These are phyloP conservation scores for Trichocomaceae sp. DNA, from an alignment of 2,329 filamentous ascomycete genomes.

Conservation along the genomic window DNA sequence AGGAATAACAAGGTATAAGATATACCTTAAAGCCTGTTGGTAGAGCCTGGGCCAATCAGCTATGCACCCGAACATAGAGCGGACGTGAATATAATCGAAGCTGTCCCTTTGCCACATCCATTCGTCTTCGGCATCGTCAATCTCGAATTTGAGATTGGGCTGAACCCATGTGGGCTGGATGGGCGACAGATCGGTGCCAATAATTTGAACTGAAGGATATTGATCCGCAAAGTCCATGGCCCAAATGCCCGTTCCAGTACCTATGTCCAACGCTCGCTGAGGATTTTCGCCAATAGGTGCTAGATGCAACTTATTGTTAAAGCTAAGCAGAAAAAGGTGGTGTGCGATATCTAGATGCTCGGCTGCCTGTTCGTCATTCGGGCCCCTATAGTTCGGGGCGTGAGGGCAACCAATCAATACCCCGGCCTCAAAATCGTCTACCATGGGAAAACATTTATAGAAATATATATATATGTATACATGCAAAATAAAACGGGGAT, in stretches of 20 bases:
- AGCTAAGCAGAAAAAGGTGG: slow-evolving; percentile 16
- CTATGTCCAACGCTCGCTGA: background rate
- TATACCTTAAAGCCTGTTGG: slow-evolving; percentile 22
- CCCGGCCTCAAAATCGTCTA: background rate
- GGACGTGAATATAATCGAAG: slow-evolving; percentile 24
- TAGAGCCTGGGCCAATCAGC: slow-evolving; percentile 22
- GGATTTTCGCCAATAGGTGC: slow-evolving; percentile 15
- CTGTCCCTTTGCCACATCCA: slow-evolving; percentile 18
- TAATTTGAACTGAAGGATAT: slow-evolving; percentile 8
- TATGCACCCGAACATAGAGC: slow-evolving; percentile 21
- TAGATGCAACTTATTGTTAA: slow-evolving; percentile 10
- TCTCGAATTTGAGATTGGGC: slow-evolving; percentile 9
- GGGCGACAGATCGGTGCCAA: slow-evolving; percentile 16
- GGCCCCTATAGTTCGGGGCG: slow-evolving; percentile 14
- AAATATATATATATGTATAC: background rate
- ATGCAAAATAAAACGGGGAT: too few species aligned
- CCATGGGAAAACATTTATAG: background rate
- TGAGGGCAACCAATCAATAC: background rate
- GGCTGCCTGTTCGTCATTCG: slow-evolving; percentile 28
- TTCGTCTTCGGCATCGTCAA: slow-evolving; percentile 23
- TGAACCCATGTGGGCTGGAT: slow-evolving; percentile 15
- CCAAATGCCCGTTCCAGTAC: slow-evolving; percentile 6
- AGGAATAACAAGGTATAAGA: background rate
- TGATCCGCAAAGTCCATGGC: slow-evolving; percentile 6
- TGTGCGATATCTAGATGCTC: slow-evolving; percentile 25